Conservation (phyloP, 1,284 basidiomycete species). For the Irpex sp. region DNA sequence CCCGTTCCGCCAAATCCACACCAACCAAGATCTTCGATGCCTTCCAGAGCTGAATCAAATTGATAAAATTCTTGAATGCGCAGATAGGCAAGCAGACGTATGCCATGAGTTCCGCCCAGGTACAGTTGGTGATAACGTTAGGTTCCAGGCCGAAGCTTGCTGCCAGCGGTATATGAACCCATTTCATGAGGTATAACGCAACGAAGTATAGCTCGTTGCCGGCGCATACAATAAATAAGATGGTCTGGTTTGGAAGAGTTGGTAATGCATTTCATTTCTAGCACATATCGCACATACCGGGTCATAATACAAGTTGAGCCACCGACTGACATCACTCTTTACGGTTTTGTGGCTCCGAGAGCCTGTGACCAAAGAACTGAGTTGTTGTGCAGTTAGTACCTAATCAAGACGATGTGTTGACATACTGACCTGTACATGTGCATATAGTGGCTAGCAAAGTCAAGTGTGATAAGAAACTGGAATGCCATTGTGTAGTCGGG, state of each 20-base stretch:
- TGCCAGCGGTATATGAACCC: constrained; percentile 59
- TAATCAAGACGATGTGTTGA: background rate
- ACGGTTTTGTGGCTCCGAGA: constrained; percentile 92
- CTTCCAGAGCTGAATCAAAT: constrained; percentile 97
- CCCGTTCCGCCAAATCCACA: constrained; percentile 83
- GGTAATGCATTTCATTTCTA: background rate
- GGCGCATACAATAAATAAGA: constrained; percentile 93
- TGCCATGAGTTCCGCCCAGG: constrained; percentile 84
- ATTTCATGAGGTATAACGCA: constrained; percentile 92
- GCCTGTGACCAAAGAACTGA: constrained; percentile 89
- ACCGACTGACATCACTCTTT: constrained; percentile 86
- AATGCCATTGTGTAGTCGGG: constrained; percentile 82
- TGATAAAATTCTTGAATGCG: constrained; percentile 89
- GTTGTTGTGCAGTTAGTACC: background rate
- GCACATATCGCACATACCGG: constrained; percentile 52
- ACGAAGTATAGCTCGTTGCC: constrained; percentile 98
- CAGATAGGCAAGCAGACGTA: constrained; percentile 70
- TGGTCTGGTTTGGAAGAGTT: constrained; percentile 43
- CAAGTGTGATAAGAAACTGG: constrained; percentile 94
- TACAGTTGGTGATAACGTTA: constrained; percentile 39
- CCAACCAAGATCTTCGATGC: constrained; percentile 94
- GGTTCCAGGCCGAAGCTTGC: constrained; percentile 39
- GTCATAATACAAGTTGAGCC: constrained; percentile 93
- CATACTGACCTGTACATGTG: constrained; percentile 95
- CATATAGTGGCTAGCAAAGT: constrained; percentile 99